phyloP scores from a whole-genome alignment of 441 rosid genomes.

The Aquilaria agallochum region DNA sequence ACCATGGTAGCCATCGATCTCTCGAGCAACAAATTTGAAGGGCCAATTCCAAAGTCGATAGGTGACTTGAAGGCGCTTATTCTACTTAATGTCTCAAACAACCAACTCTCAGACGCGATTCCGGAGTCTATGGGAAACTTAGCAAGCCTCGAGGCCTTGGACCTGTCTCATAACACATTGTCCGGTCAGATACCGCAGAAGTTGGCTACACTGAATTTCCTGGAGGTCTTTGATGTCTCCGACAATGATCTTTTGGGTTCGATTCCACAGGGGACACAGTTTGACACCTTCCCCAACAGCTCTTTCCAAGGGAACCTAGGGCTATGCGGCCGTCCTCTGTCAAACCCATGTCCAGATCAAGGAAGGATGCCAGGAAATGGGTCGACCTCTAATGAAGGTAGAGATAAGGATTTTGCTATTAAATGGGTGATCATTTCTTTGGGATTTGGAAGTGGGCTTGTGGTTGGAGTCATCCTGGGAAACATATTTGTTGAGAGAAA shows the following conservation, averaged over 20 bases:
- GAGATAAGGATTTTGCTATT: background rate
- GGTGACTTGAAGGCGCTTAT: conserved; percentile 19
- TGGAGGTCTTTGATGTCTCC: conserved; percentile 17
- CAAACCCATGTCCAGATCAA: conserved; percentile 5
- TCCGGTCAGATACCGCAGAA: conserved; percentile 29
- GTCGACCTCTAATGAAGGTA: background rate
- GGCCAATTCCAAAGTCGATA: conserved; percentile 24
- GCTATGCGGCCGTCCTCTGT: conserved; percentile 15
- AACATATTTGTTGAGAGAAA: background rate
- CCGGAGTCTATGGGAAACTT: conserved; percentile 21
- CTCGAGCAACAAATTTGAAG: conserved; percentile 24
- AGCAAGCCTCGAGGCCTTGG: conserved; percentile 20
- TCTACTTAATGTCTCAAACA: conserved; percentile 31
- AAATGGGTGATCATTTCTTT: conserved; percentile 12
- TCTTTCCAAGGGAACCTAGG: conserved; percentile 17
- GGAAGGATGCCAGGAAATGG: background rate
- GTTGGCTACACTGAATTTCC: conserved; percentile 18
- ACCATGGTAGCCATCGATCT: conserved; percentile 17
- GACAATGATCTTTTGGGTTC: conserved; percentile 27
- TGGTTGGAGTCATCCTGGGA: conserved; percentile 9
- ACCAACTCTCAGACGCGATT: conserved; percentile 19
- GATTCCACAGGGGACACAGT: conserved; percentile 31
- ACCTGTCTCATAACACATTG: conserved; percentile 31
- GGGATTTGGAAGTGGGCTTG: conserved; percentile 14
- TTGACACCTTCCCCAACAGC: conserved; percentile 16